phyloP scores from a whole-genome alignment of 768 basidiomycete genomes.

The Lactarius hatsudake region DNA sequence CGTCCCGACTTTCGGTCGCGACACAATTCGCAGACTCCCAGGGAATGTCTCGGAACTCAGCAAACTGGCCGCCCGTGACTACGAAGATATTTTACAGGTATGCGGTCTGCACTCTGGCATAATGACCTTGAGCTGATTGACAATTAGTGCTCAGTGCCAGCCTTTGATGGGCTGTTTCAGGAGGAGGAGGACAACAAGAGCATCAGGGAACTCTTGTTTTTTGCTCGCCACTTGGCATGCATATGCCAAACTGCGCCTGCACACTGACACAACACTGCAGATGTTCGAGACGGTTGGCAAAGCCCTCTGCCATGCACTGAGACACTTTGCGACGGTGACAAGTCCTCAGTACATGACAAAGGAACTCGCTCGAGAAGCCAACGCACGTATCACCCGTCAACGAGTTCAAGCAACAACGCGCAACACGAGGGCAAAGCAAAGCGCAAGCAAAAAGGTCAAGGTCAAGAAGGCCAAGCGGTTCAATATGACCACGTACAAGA shows the following conservation, averaged over 20 bases:
- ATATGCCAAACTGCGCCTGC: background rate
- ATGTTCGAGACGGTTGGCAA: background rate
- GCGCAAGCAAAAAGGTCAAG: too few relatives aligned
- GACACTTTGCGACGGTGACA: background rate
- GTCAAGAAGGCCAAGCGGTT: background rate
- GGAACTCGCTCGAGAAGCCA: background rate
- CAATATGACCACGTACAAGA: background rate
- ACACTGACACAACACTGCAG: background rate
- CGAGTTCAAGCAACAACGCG: too few relatives aligned
- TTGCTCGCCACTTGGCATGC: conserved; percentile 1
- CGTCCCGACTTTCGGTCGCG: background rate
- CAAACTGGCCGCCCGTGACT: background rate
- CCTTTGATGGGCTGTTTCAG: conserved; percentile 28
- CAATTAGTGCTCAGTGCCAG: background rate
- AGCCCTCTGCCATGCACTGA: background rate
- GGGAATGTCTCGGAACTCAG: background rate
- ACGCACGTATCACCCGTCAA: too few relatives aligned
- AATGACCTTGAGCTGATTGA: background rate
- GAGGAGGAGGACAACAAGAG: conserved; percentile 39
- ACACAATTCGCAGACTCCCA: background rate
- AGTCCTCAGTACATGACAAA: background rate
- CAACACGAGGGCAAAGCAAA: too few relatives aligned
- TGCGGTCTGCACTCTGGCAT: too few relatives aligned
- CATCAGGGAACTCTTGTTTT: conserved; percentile 37
- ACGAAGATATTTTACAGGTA: background rate